phyloP scores from a whole-genome alignment of 2,329 filamentous ascomycete species.

The Fusarium sp. region DNA sequence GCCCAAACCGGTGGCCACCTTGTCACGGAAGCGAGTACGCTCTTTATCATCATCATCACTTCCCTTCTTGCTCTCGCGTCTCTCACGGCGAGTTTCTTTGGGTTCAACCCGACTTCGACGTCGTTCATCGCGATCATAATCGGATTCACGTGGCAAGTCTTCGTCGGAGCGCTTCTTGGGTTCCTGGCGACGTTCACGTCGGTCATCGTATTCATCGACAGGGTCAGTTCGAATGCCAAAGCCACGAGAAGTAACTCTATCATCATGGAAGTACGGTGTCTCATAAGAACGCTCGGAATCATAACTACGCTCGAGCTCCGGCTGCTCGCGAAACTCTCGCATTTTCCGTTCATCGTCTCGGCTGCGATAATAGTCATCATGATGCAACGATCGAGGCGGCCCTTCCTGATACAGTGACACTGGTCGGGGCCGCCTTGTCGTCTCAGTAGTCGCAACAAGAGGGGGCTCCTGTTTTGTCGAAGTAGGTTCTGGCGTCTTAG shows the following conservation, averaged over 20 bases:
- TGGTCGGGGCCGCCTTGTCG: constrained; percentile 53
- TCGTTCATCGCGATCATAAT: constrained; percentile 47
- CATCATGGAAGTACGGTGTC: constrained; percentile 56
- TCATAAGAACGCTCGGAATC: constrained; percentile 45
- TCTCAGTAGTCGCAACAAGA: constrained; percentile 33
- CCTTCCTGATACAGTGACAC: constrained; percentile 66
- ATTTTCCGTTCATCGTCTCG: constrained; percentile 60
- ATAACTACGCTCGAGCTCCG: constrained; percentile 50
- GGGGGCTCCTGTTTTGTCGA: constrained; percentile 36
- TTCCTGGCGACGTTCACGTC: constrained; percentile 53
- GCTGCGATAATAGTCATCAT: constrained; percentile 61
- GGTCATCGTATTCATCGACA: constrained; percentile 54
- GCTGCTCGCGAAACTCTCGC: constrained; percentile 56
- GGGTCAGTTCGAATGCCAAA: constrained; percentile 63
- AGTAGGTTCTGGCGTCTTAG: constrained; percentile 52
- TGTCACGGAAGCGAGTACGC: constrained; percentile 59
- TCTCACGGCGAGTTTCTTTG: constrained; percentile 47
- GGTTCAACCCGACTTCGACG: constrained; percentile 43
- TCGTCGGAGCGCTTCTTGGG: constrained; percentile 49
- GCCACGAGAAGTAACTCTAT: constrained; percentile 59
- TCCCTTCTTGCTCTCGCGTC: constrained; percentile 46
- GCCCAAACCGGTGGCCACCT: constrained; percentile 59
- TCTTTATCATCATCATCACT: constrained; percentile 54
- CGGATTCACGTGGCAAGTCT: constrained; percentile 44
- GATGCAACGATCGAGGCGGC: constrained; percentile 55